Conservation (phyloP, 2,329 filamentous ascomycete genomes). For the Colletotrichum orchidophilum region DNA sequence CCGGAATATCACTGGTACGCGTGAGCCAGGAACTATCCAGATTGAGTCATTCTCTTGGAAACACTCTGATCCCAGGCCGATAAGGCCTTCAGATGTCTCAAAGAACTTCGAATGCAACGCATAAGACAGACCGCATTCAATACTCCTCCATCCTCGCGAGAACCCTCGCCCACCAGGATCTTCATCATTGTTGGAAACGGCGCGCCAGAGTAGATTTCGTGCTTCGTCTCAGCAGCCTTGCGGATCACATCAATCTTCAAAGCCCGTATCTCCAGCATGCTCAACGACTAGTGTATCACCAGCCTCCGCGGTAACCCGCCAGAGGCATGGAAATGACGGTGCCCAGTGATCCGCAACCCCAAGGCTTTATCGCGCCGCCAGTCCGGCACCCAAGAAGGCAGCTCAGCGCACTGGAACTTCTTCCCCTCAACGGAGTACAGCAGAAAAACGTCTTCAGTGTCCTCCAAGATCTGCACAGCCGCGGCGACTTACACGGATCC, state of each 20-base stretch:
- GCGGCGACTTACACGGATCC: not conserved
- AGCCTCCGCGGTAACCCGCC: not conserved
- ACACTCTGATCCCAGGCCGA: not conserved
- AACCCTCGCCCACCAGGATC: not conserved
- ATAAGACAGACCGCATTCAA: not conserved
- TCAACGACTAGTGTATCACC: not conserved
- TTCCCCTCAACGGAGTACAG: not conserved
- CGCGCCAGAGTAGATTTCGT: not conserved
- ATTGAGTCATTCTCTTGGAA: not conserved
- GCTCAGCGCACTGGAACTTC: not conserved
- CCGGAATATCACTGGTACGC: not conserved
- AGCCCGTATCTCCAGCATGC: not conserved
- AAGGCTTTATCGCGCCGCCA: not conserved
- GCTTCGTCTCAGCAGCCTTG: not conserved
- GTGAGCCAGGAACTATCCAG: not conserved
- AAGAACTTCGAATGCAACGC: not conserved
- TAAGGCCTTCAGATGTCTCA: not conserved
- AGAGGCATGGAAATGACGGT: not conserved
- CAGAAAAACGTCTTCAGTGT: not conserved
- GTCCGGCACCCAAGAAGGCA: constrained; percentile 1
- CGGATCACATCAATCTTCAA: not conserved
- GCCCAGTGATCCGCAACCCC: not conserved
- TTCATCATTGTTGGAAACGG: not conserved
- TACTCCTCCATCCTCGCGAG: not conserved
- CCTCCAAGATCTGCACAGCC: constrained; percentile 1